Percentiles rank a stretch among this genome's conserved stretches.
These are phyloP conservation scores for Paulownia fortunei DNA, from an alignment of 257 asterid species.

Conservation along the genomic window DNA sequence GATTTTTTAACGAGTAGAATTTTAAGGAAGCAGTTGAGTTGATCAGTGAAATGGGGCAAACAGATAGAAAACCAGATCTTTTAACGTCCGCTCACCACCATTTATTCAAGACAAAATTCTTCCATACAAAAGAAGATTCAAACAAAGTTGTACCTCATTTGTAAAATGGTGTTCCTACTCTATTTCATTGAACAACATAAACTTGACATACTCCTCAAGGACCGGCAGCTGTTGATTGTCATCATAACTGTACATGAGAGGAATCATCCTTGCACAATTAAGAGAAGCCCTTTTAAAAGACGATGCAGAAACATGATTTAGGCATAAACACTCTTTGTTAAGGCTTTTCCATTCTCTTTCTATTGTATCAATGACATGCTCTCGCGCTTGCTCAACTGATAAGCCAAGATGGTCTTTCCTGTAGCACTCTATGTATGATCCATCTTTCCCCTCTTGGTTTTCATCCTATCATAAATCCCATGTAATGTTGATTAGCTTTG, in stretches of 20 bases:
- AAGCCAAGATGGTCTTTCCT: slow-evolving; percentile 23
- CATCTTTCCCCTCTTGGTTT: slow-evolving; percentile 44
- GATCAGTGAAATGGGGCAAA: too few species aligned
- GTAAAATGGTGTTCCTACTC: too few species aligned
- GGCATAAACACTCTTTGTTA: slow-evolving; percentile 35
- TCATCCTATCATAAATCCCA: slow-evolving; percentile 28
- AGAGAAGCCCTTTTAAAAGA: slow-evolving; percentile 40
- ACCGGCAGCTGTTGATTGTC: slow-evolving; percentile 33
- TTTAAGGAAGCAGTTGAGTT: too few species aligned
- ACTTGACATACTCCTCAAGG: slow-evolving; percentile 27
- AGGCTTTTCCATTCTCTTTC: slow-evolving; percentile 38
- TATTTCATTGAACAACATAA: slow-evolving; percentile 10
- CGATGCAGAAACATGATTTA: neutral
- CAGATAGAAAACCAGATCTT: too few species aligned
- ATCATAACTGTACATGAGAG: slow-evolving; percentile 42
- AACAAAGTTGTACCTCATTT: too few species aligned
- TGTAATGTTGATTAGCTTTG: neutral
- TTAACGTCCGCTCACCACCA: too few species aligned
- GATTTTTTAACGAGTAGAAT: too few species aligned
- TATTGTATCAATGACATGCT: slow-evolving; percentile 26
- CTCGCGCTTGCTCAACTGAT: slow-evolving; percentile 14
- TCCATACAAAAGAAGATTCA: too few species aligned
- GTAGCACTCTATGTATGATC: slow-evolving; percentile 43
- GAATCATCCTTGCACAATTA: slow-evolving; percentile 46
- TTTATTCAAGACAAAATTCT: too few species aligned